Evolutionary conservation across 257 asterid species (phyloP).

Genomic region (Ligustrum vulgare): DNA sequence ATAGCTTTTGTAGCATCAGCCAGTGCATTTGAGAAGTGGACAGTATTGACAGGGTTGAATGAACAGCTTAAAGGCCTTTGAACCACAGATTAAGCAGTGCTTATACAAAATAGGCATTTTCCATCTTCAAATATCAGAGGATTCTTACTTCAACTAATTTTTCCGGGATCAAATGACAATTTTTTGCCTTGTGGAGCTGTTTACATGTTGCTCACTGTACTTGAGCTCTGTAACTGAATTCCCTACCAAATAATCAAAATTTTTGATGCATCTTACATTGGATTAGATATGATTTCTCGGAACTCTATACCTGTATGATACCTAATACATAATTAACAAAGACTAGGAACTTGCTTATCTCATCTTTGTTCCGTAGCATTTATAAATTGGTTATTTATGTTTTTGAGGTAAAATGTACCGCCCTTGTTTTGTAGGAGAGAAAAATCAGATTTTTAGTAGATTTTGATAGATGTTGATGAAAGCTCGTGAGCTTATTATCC

Average conservation of each 20-base stretch:
- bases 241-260: not conserved
- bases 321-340: not conserved
- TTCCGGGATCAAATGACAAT: conserved; percentile 1
- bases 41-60: conserved; percentile 63
- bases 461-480: no score
- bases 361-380: no score
- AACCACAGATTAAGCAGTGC: conserved; percentile 20
- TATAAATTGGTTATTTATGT: no score
- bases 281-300: not conserved
- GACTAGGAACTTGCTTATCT: not conserved
- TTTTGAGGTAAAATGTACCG: no score
- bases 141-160: conserved; percentile 14
- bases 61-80: conserved; percentile 84
- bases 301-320: not conserved
- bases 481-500: no score
- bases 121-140: not conserved
- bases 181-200: conserved; percentile 5
- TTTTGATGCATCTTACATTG: not conserved
- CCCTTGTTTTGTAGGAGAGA: no score
- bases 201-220: not conserved
- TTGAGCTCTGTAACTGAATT: conserved; percentile 20
- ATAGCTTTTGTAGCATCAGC: conserved; percentile 77
- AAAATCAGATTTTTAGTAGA: no score
- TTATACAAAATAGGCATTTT: not conserved
- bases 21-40: conserved; percentile 83